phyloP scores from a whole-genome alignment of 1,284 basidiomycete genomes.

The Chalciporus sp. region DNA sequence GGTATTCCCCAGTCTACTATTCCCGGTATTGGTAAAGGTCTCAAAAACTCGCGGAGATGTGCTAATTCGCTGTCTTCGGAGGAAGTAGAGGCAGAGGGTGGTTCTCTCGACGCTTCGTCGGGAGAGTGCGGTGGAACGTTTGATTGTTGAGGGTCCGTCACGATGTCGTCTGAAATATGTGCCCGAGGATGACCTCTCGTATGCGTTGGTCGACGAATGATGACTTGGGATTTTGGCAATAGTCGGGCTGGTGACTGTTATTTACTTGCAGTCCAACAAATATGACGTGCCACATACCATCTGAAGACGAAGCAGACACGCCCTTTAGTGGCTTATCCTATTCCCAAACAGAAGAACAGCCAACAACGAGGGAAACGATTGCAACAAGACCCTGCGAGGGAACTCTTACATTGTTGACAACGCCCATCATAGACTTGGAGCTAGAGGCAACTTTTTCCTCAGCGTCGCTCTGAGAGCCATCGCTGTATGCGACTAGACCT shows the following conservation, averaged over 20 bases:
- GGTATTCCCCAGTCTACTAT: slow-evolving; percentile 82
- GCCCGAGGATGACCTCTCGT: slow-evolving; percentile 51
- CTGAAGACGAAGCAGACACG: slow-evolving; percentile 43
- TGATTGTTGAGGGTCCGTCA: slow-evolving; percentile 12
- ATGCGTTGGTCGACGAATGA: slow-evolving; percentile 55
- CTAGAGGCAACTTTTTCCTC: slow-evolving; percentile 45
- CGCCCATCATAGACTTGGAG: slow-evolving; percentile 14
- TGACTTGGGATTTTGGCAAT: slow-evolving; percentile 51
- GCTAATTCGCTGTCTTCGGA: slow-evolving; percentile 35
- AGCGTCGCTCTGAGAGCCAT: slow-evolving; percentile 62
- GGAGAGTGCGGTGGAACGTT: slow-evolving; percentile 5
- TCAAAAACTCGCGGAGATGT: slow-evolving; percentile 56
- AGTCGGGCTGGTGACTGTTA: slow-evolving; percentile 39
- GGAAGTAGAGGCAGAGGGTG: slow-evolving; percentile 20
- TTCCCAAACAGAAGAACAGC: slow-evolving; percentile 59
- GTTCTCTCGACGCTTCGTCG: slow-evolving; percentile 15
- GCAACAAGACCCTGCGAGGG: slow-evolving; percentile 40
- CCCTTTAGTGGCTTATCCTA: slow-evolving; percentile 61
- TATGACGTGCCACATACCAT: slow-evolving; percentile 41
- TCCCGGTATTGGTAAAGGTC: slow-evolving; percentile 64
- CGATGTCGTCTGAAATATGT: slow-evolving; percentile 47
- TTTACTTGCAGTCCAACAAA: neutral
- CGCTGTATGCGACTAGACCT: slow-evolving; percentile 70
- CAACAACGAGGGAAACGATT: slow-evolving; percentile 71
- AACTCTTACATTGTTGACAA: slow-evolving; percentile 61